phyloP scores from a whole-genome alignment of 345 rosid species.

The Ceriops zippeliana region DNA sequence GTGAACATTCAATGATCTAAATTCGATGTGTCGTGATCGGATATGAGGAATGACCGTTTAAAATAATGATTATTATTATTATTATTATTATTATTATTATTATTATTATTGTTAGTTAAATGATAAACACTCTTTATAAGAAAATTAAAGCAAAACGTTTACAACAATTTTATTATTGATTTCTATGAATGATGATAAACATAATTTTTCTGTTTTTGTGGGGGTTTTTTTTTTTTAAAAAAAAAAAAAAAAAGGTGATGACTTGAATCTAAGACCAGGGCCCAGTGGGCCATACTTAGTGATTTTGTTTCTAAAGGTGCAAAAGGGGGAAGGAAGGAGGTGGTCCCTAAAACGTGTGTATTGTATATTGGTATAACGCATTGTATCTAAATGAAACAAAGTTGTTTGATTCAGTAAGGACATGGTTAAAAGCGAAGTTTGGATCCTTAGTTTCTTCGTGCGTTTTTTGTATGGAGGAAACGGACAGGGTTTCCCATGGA shows the following conservation, averaged over 20 bases:
- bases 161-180: no score
- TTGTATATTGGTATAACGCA: neutral
- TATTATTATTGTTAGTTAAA: no score
- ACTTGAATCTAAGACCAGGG: constrained; percentile 22
- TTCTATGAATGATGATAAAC: no score
- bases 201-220: no score
- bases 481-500: neutral
- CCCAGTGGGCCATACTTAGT: constrained; percentile 13
- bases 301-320: constrained; percentile 17
- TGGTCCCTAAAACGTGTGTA: constrained; percentile 23
- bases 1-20: constrained; percentile 24
- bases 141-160: no score
- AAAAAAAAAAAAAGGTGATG: constrained; percentile 17
- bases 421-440: constrained; percentile 1
- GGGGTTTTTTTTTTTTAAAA: no score
- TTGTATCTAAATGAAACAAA: neutral
- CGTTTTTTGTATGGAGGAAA: neutral
- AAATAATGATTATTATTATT: no score
- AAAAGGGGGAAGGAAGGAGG: neutral
- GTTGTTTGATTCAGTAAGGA: constrained; percentile 15
- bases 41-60: no score
- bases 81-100: no score
- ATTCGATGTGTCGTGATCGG: neutral
- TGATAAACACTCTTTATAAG: no score
- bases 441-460: constrained; percentile 4